These are phyloP conservation scores for Claviceps digitariae DNA, from an alignment of 2,329 filamentous ascomycete genomes.

Conservation along the genomic window DNA sequence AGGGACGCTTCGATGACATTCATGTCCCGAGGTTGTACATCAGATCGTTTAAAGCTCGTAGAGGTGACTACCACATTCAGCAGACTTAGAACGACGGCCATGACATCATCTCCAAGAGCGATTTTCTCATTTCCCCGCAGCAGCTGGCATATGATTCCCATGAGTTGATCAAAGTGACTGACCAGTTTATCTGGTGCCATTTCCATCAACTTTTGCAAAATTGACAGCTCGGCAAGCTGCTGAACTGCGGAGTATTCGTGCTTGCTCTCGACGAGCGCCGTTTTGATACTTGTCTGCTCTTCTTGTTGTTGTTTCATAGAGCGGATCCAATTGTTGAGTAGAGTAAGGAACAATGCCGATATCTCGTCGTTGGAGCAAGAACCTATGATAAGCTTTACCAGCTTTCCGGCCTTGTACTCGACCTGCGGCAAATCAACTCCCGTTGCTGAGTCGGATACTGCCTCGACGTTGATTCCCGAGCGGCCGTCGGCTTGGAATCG, in stretches of 20 bases:
- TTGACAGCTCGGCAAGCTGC: slow-evolving; percentile 42
- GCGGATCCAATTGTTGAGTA: slow-evolving; percentile 33
- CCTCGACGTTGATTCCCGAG: slow-evolving; percentile 38
- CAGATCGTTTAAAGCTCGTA: slow-evolving; percentile 38
- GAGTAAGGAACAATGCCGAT: slow-evolving; percentile 42
- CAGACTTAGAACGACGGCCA: slow-evolving; percentile 43
- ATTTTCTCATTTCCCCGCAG: slow-evolving; percentile 32
- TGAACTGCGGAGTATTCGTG: slow-evolving; percentile 28
- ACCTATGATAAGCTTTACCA: slow-evolving; percentile 36
- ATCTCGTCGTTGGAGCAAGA: slow-evolving; percentile 41
- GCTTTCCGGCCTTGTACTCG: slow-evolving; percentile 31
- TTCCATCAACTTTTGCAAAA: slow-evolving; percentile 53
- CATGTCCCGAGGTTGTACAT: slow-evolving; percentile 28
- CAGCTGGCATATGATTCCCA: slow-evolving; percentile 50
- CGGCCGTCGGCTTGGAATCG: slow-evolving; percentile 30
- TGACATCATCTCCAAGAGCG: slow-evolving; percentile 31
- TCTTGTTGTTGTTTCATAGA: slow-evolving; percentile 13
- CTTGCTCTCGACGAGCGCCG: slow-evolving; percentile 13
- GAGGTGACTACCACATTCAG: slow-evolving; percentile 47
- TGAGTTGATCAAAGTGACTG: slow-evolving; percentile 47
- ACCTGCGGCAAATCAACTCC: slow-evolving; percentile 28
- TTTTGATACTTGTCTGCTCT: slow-evolving; percentile 13
- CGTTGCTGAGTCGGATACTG: slow-evolving; percentile 12
- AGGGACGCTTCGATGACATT: slow-evolving; percentile 35
- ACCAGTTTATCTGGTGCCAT: slow-evolving; percentile 50